Conservation (phyloP, 164 flowering plant species). For the Magnolia kwangsiensis region DNA sequence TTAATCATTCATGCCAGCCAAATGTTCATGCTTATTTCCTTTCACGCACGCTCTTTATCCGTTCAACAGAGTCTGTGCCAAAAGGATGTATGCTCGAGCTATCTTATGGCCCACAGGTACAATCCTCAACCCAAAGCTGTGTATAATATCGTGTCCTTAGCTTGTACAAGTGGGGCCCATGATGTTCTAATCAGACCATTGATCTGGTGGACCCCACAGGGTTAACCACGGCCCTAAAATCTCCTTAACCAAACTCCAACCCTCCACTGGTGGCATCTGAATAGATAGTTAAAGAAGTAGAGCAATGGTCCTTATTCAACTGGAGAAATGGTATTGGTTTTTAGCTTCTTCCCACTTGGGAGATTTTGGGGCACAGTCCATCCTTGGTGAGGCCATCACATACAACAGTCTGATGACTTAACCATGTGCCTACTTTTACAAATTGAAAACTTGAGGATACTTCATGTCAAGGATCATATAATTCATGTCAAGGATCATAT, state of each 20-base stretch:
- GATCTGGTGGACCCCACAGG: not conserved
- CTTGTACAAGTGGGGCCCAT: not conserved
- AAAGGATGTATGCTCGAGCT: conserved; percentile 64
- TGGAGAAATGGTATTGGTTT: not conserved
- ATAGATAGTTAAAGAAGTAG: not conserved
- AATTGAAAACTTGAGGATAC: too few species aligned
- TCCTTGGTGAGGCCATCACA: too few species aligned
- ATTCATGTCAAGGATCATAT: too few species aligned
- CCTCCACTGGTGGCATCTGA: not conserved
- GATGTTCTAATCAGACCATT: not conserved
- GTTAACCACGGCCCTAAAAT: not conserved
- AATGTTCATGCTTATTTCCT: conserved; percentile 80
- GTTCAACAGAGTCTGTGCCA: conserved; percentile 58
- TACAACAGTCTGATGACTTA: too few species aligned
- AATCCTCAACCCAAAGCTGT: not conserved
- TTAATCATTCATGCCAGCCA: conserved; percentile 92
- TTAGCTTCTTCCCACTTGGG: too few species aligned
- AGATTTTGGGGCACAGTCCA: too few species aligned
- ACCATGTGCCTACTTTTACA: too few species aligned
- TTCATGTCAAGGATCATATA: too few species aligned
- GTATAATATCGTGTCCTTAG: not conserved
- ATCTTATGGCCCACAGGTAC: conserved; percentile 96
- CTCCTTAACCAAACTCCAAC: not conserved
- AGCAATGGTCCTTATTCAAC: not conserved
- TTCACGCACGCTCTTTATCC: conserved; percentile 64